Evolutionary conservation across 257 asterid species (phyloP).

Genomic region (Solanum commersonii): DNA sequence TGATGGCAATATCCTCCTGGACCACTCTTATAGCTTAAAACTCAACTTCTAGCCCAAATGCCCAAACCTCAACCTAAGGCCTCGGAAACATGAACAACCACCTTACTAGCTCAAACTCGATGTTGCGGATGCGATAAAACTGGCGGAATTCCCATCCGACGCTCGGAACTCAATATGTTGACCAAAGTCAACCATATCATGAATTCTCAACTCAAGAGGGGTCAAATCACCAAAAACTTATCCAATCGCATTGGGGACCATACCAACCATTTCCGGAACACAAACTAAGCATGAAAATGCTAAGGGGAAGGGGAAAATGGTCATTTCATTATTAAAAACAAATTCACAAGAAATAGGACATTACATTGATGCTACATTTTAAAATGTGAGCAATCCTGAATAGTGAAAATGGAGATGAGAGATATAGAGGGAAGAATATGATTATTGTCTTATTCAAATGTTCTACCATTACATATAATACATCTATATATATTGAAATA

Average conservation of each 20-base stretch:
- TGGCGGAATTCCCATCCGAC: neutral
- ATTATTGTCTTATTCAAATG: neutral
- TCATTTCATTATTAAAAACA: neutral
- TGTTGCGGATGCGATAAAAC: no score
- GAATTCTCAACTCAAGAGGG: neutral
- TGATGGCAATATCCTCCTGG: neutral
- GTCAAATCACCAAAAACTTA: neutral
- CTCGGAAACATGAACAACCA: no score
- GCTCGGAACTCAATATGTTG: neutral
- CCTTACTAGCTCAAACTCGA: neutral
- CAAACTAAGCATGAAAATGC: neutral
- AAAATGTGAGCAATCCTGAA: neutral
- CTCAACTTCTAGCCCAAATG: neutral
- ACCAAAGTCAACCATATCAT: neutral
- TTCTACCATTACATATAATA: neutral
- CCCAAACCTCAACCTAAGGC: neutral
- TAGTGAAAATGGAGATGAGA: neutral
- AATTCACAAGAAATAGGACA: neutral
- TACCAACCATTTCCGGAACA: neutral
- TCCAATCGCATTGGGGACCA: neutral
- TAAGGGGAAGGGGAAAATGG: neutral
- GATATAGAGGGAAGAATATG: neutral
- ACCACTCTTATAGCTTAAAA: neutral
- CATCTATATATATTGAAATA: neutral
- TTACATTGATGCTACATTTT: neutral